Base-by-base conservation (phyloP, 2,329 filamentous ascomycete genomes). In the Calonectria henricotiae region DNA sequence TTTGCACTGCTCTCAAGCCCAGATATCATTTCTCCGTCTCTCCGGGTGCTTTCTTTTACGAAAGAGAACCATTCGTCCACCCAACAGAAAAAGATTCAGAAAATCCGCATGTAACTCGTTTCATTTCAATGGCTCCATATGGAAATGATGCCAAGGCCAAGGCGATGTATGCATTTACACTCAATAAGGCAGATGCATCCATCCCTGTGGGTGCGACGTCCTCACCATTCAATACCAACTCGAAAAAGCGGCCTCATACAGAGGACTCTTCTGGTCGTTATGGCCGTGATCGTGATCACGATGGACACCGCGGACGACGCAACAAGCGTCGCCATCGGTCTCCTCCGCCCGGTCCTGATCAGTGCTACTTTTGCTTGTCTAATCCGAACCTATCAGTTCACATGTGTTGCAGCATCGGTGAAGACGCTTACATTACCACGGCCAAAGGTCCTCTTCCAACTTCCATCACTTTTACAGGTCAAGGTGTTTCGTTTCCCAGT, bases 361-460 rank as follows among this genome's bases (percentile, higher is more conserved):
- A 92, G 77, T 99, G 96, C 84, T 99, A 96, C 86, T 98, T 99
- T 85, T 99, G 96, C 80, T 88, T 99, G 12, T 95, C 94, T 6
- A 98, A 97, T 81, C 90, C 93, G 6, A 93, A 92, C 71, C 86
- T 96, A 51, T 93, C 93, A 63, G 92, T 92, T 1, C 96, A 99
- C 83, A 93, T 99, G 82, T 92, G 98, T 77, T 93, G 93, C 74
- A 95, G 93, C 30, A 96, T 99, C 73, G 96, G 94, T 64, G 91
- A 95, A 20, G 93, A 97, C 70, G 89, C 91, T 65, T 98, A 98
- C 81, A 84, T 98, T 65, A 97, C 96, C 32, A 96, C 93, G 27
- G 94, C 96, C 69, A 98, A 98, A 81, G 96, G 96, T 0, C 95
- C 96, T 5, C 87, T 99, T 0, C 92, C 94, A 1, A 92, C 91